Base-by-base conservation (phyloP, 345 rosid genomes). In the Citrus sinensis region DNA sequence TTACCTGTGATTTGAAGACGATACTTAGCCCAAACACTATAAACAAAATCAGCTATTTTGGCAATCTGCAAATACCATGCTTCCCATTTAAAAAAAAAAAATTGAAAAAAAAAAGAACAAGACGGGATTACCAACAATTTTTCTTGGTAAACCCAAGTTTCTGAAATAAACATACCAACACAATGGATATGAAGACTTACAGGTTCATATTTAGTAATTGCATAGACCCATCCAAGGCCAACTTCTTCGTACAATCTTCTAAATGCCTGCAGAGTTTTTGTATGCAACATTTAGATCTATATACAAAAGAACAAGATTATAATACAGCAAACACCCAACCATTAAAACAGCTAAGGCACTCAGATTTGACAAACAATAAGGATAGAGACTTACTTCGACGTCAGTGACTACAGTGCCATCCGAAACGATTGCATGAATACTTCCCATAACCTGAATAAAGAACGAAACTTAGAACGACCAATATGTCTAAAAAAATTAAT, bases 171-270 rank as follows among this genome's bases (percentile, higher is more conserved):
- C 30, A 54, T 35, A 74, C 29, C 32, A 46, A 66, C 20, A 73
- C 14, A 63, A 40, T 68, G 35, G 34, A 30, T 37, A 51, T 63
- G 70, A 59, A 62, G 40, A 76, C 92, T 76, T 85, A 95, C 98
- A 25, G 95, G 98, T 84, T 95, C 86, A 76, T 86, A 92, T 88
- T 93, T 92, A 14, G 98, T 93, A 75, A 95, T 80, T 76, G 94
- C 87, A 82, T 95, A 95, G 70, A 93, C 91, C 98, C 94, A 95
- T 69, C 97, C 98, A 66, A 93, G 95, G 46, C 95, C 98, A 83
- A 92, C 97, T 78, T 89, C 89, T 82, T 93, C 97, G 82, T 92
- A 93, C 46, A 92, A 72, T 80, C 79, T 90, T 81, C 94, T 88
- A 83, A 95, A 93, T 73, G 98, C 98, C 98, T 93, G 88, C 83